Evolutionary conservation across 257 asterid genomes (phyloP).

Genomic region (Rauvolfia tetraphylla): DNA sequence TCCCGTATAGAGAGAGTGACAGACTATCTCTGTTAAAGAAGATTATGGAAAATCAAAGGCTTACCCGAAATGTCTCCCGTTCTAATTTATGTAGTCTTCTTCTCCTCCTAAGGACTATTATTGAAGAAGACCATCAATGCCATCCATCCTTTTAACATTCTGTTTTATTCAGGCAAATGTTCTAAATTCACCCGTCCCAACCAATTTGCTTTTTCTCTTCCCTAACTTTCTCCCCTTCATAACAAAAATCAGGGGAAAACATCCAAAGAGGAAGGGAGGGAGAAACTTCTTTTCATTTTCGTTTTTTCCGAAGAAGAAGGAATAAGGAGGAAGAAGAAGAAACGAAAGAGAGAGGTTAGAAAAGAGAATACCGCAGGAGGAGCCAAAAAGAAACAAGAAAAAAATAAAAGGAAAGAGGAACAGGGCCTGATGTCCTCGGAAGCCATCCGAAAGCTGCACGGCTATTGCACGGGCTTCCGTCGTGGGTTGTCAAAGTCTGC

Average conservation of each 20-base stretch:
- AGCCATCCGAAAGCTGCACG: constrained; percentile 13
- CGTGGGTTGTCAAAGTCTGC: constrained; percentile 9
- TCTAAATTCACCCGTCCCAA: constrained; percentile 4
- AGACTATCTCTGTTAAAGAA: no score
- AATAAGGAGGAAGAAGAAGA: constrained; percentile 13
- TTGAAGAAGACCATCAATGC: neutral
- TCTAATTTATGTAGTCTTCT: constrained; percentile 2
- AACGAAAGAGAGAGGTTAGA: neutral
- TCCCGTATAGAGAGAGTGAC: no score
- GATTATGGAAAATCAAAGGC: neutral
- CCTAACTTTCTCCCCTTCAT: constrained; percentile 10
- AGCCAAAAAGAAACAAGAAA: no score
- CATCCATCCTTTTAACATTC: constrained; percentile 1
- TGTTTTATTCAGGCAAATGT: constrained; percentile 5
- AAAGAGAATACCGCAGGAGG: neutral
- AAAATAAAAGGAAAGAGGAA: neutral
- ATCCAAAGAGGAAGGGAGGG: constrained; percentile 14
- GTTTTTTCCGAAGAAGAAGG: neutral
- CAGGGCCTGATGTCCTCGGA: constrained; percentile 7
- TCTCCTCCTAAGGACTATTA: neutral
- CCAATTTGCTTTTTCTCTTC: constrained; percentile 15
- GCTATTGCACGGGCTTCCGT: neutral
- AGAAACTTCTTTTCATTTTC: neutral
- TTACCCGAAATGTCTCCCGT: constrained; percentile 21
- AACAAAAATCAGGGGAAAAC: constrained; percentile 30